A percentile compares a stretch with the other conserved stretches of the same genome.
Conservation (phyloP, 352 stramenopile genomes). For the Phytophthora chlamydospora region DNA sequence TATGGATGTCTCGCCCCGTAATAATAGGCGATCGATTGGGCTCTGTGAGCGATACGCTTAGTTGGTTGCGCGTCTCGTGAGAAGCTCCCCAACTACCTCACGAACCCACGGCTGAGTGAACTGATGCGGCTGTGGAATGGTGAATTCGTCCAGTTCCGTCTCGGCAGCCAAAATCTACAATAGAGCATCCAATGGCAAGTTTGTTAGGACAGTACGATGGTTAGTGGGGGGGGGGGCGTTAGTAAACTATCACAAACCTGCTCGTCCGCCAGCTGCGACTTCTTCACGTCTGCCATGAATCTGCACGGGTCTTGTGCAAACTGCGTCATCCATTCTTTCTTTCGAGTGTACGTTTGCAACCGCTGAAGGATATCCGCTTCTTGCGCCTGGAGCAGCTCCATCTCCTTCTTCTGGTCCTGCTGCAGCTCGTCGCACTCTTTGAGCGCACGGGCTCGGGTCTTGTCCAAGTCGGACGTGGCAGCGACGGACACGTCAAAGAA, state of each 20-base stretch:
- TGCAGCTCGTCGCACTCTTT: constrained; percentile 67
- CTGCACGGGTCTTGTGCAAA: constrained; percentile 69
- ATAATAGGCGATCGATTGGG: constrained; percentile 11
- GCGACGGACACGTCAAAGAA: constrained; percentile 69
- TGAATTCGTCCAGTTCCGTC: constrained; percentile 67
- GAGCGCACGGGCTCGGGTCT: constrained; percentile 38
- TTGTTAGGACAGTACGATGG: neutral
- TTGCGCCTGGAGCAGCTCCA: constrained; percentile 62
- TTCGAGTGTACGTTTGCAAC: constrained; percentile 51
- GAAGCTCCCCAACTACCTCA: constrained; percentile 37
- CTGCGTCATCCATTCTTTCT: constrained; percentile 75
- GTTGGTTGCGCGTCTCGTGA: constrained; percentile 31
- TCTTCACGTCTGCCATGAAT: constrained; percentile 64
- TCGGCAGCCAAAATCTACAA: constrained; percentile 35
- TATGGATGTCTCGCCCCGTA: constrained; percentile 15
- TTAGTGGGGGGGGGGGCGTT: neutral
- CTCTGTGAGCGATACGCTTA: neutral
- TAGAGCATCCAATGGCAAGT: neutral
- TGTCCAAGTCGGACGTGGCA: constrained; percentile 57
- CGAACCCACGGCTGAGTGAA: constrained; percentile 80
- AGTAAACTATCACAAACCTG: constrained; percentile 39
- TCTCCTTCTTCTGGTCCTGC: constrained; percentile 70
- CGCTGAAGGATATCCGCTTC: constrained; percentile 58
- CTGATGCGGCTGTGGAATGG: constrained; percentile 58
- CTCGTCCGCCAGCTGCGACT: constrained; percentile 66